phyloP scores from a whole-genome alignment of 2,329 filamentous ascomycete genomes.

The Claviceps sp. region DNA sequence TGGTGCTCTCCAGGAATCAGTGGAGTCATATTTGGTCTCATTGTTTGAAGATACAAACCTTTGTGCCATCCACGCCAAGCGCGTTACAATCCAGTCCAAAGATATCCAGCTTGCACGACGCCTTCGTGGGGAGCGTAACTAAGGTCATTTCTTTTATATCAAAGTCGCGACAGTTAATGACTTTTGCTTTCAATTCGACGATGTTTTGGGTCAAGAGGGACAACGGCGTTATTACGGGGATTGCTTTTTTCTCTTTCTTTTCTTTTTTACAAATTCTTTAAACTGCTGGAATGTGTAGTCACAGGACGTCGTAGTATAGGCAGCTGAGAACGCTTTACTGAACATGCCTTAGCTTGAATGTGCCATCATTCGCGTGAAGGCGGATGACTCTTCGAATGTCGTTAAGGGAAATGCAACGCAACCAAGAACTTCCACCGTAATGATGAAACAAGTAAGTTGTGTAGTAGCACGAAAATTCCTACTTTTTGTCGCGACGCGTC shows the following conservation, averaged over 20 bases:
- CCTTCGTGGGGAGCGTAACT: conserved; percentile 88
- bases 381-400: no score
- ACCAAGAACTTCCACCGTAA: no score
- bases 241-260: conserved; percentile 6
- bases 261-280: conserved; percentile 11
- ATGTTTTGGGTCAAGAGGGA: conserved; percentile 27
- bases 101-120: conserved; percentile 94
- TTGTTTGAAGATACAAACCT: conserved; percentile 98
- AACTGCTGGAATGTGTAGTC: conserved; percentile 30
- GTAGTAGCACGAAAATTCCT: no score
- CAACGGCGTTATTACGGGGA: conserved; percentile 32
- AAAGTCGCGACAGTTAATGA: conserved; percentile 24
- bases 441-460: no score
- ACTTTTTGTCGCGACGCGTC: no score
- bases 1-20: conserved; percentile 92
- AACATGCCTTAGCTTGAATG: no score
- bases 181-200: conserved; percentile 23
- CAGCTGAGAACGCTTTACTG: no score
- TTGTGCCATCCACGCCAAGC: conserved; percentile 98
- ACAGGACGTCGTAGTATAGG: no score
- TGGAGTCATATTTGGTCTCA: conserved; percentile 96
- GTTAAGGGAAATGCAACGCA: no score
- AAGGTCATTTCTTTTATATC: conserved; percentile 19
- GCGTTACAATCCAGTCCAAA: conserved; percentile 95
- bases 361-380: no score